Evolutionary conservation across 2,329 filamentous ascomycete genomes (phyloP).

Genomic region (Purpureocillium takamizusanense): DNA sequence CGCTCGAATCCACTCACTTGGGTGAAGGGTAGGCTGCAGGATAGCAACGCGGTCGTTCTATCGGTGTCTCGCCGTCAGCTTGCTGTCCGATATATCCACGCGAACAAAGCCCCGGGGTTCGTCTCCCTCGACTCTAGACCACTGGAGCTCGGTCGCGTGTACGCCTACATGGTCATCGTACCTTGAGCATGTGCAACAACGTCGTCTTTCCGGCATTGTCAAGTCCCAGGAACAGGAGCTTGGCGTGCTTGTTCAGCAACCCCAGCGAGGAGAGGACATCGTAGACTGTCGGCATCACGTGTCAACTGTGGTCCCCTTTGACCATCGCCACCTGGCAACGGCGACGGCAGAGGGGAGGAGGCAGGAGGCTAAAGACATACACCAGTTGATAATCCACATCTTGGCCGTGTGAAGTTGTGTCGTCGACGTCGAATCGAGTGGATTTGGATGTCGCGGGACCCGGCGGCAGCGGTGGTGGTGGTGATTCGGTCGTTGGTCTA

Average conservation of each 20-base stretch:
- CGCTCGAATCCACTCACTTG: slow-evolving; percentile 51
- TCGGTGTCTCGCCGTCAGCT: slow-evolving; percentile 12
- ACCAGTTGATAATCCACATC: slow-evolving; percentile 97
- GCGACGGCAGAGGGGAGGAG: neutral
- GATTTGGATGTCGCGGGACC: too few relatives aligned
- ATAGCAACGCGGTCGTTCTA: slow-evolving; percentile 90
- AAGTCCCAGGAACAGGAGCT: slow-evolving; percentile 86
- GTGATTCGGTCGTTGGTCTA: too few relatives aligned
- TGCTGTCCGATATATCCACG: neutral
- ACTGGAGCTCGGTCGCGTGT: too few relatives aligned
- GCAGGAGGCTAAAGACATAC: slow-evolving; percentile 43
- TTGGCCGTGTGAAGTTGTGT: slow-evolving; percentile 17
- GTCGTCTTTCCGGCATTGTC: slow-evolving; percentile 95
- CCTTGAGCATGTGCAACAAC: slow-evolving; percentile 91
- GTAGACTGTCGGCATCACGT: slow-evolving; percentile 51
- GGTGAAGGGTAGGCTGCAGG: slow-evolving; percentile 82
- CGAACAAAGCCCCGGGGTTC: too few relatives aligned
- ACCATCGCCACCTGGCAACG: neutral
- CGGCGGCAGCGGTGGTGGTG: too few relatives aligned
- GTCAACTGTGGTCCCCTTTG: slow-evolving; percentile 17
- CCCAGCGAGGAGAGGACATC: slow-evolving; percentile 81
- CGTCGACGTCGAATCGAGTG: neutral
- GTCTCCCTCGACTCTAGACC: too few relatives aligned
- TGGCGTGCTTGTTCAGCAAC: slow-evolving; percentile 90
- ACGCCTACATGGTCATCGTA: slow-evolving; percentile 31